Evolutionary conservation across 371 early-diverging fungal species (phyloP).

Genomic region (Zancudomyces culisetae): DNA sequence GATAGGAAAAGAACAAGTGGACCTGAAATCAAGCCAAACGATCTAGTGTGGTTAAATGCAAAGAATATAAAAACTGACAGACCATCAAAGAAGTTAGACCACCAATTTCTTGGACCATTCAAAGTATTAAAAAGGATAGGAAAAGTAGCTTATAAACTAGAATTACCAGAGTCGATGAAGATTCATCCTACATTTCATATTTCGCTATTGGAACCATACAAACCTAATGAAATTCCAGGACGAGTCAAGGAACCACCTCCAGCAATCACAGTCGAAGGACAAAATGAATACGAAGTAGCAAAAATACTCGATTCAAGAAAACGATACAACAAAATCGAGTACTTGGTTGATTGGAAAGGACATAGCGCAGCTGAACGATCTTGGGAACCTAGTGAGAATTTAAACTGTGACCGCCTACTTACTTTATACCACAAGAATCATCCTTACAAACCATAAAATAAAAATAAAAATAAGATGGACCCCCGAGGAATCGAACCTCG

Average conservation of each 20-base stretch:
- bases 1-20: not conserved
- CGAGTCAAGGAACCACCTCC: not conserved
- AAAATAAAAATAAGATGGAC: too few species aligned
- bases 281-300: not conserved
- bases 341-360: constrained; percentile 10
- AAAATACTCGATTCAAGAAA: not conserved
- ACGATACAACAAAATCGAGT: not conserved
- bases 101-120: constrained; percentile 1
- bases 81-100: not conserved
- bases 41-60: not conserved
- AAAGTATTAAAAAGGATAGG: not conserved
- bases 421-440: not conserved
- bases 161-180: not conserved
- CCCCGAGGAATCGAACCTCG: too few species aligned
- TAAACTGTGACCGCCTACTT: not conserved
- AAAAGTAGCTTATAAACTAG: not conserved
- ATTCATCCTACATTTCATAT: not conserved
- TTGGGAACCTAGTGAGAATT: constrained; percentile 1
- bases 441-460: not conserved
- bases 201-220: not conserved
- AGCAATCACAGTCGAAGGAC: not conserved
- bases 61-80: not conserved
- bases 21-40: not conserved
- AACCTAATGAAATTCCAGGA: not conserved
- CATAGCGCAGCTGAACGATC: constrained; percentile 1